Percentiles rank a stretch among this genome's conserved stretches.
phyloP scores from a whole-genome alignment of 2,329 filamentous ascomycete genomes.

The Stylonectria norvegica region DNA sequence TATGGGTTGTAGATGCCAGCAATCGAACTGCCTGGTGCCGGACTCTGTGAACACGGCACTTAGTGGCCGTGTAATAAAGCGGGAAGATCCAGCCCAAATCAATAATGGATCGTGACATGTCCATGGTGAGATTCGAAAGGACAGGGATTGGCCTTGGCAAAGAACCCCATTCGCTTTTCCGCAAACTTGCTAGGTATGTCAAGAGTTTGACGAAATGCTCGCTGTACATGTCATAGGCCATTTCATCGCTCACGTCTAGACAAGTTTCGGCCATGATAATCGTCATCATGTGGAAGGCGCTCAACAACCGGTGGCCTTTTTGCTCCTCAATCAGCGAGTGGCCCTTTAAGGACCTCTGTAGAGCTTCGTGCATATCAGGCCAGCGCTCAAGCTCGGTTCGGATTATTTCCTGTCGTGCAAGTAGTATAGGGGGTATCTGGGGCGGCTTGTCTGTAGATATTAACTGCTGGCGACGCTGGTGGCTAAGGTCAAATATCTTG shows the following conservation, averaged over 20 bases:
- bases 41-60: conserved; percentile 43
- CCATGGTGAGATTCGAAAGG: conserved; percentile 13
- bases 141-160: conserved; percentile 8
- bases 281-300: conserved; percentile 40
- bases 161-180: conserved; percentile 5
- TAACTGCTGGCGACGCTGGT: conserved; percentile 10
- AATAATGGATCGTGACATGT: conserved; percentile 33
- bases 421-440: background rate
- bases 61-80: conserved; percentile 44
- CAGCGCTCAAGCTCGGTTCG: conserved; percentile 18
- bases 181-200: conserved; percentile 15
- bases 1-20: conserved; percentile 28
- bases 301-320: conserved; percentile 30
- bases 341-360: conserved; percentile 10
- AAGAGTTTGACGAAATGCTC: conserved; percentile 33
- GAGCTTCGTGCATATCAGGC: conserved; percentile 24
- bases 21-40: conserved; percentile 37
- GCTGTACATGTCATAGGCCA: conserved; percentile 35
- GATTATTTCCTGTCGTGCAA: conserved; percentile 11
- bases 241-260: conserved; percentile 30
- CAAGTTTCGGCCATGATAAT: conserved; percentile 40
- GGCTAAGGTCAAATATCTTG: conserved; percentile 18
- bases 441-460: background rate
- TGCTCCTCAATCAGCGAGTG: conserved; percentile 15
- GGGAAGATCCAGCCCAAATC: conserved; percentile 45